phyloP scores from a whole-genome alignment of 148 eudicot species.

The Vaccinium darrowii region DNA sequence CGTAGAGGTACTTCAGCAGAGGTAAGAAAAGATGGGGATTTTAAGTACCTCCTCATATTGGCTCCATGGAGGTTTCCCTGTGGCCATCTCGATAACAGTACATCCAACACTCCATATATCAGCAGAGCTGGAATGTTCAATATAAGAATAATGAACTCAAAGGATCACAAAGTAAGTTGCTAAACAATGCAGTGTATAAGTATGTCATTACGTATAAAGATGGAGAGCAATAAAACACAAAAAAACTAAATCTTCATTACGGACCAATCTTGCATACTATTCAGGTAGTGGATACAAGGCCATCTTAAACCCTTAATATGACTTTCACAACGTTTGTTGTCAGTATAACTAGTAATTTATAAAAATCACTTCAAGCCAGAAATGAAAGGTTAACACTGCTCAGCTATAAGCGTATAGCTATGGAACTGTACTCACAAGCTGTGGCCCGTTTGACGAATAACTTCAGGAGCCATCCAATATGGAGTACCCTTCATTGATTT shows the following conservation, averaged over 20 bases:
- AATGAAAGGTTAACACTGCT: not conserved
- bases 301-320: not conserved
- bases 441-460: constrained; percentile 93
- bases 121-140: constrained; percentile 65
- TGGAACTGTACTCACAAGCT: constrained; percentile 58
- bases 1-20: not conserved
- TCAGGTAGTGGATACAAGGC: not conserved
- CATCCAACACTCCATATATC: constrained; percentile 99
- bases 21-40: not conserved
- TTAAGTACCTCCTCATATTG: constrained; percentile 81
- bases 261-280: not conserved
- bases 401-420: constrained; percentile 11
- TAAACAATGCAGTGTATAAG: not conserved
- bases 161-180: not conserved
- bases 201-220: not conserved
- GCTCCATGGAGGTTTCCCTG: constrained; percentile 99
- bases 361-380: constrained; percentile 4
- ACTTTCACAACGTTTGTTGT: not conserved
- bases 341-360: not conserved
- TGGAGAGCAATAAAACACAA: not conserved
- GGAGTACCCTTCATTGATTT: constrained; percentile 99
- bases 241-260: not conserved
- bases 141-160: constrained; percentile 5
- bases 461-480: constrained; percentile 99
- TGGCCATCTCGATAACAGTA: constrained; percentile 98